Conservation (phyloP, 768 basidiomycete species). For the Collybiopsis luxurians region DNA sequence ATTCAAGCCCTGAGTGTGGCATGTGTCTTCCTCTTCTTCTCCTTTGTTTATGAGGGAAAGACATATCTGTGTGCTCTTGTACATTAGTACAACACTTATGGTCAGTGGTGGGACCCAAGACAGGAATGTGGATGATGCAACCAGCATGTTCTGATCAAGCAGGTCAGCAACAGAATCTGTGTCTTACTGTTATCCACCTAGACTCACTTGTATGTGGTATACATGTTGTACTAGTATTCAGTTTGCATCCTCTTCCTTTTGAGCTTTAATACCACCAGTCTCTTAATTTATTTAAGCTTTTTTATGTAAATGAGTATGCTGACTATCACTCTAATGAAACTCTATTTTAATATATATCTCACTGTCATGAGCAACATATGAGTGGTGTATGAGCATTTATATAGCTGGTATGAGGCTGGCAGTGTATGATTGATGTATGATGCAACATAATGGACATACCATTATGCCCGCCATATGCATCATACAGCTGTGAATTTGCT, state of each 20-base stretch:
- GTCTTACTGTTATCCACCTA: slow-evolving; percentile 23
- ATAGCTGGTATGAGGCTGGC: too few relatives aligned
- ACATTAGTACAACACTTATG: slow-evolving; percentile 22
- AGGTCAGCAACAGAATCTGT: neutral
- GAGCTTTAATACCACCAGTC: slow-evolving; percentile 17
- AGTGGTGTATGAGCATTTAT: too few relatives aligned
- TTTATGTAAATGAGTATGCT: slow-evolving; percentile 28
- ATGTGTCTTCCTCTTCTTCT: slow-evolving; percentile 24
- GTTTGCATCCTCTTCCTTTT: slow-evolving; percentile 14
- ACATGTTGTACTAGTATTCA: slow-evolving; percentile 28
- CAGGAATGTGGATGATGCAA: slow-evolving; percentile 28
- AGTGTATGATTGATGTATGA: too few relatives aligned
- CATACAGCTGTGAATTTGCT: neutral
- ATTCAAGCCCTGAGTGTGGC: slow-evolving; percentile 20
- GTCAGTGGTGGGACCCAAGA: slow-evolving; percentile 17
- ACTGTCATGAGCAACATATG: too few relatives aligned
- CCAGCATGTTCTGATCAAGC: slow-evolving; percentile 18
- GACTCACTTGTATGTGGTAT: slow-evolving; percentile 27
- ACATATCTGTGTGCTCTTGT: slow-evolving; percentile 27
- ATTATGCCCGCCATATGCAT: too few relatives aligned
- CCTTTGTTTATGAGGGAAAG: slow-evolving; percentile 15
- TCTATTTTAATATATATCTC: too few relatives aligned
- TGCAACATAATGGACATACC: neutral
- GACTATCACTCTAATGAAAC: slow-evolving; percentile 27
- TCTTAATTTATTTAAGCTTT: slow-evolving; percentile 24